Evolutionary conservation across 2,329 filamentous ascomycete genomes (phyloP).

Genomic region (Lecanosticta acicola): DNA sequence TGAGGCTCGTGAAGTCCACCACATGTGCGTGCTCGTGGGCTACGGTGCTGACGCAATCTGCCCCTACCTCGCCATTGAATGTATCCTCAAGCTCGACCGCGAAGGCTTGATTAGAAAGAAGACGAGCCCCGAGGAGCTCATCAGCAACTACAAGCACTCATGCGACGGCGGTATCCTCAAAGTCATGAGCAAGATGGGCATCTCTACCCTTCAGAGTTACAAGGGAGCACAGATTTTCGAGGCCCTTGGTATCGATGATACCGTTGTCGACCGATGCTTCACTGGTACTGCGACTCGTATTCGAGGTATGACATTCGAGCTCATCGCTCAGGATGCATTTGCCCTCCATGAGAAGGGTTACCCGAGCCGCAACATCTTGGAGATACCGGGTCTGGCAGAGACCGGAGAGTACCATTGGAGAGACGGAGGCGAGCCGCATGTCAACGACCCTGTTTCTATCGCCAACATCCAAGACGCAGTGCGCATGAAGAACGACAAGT

Average conservation of each 20-base stretch:
- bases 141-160: constrained; percentile 95
- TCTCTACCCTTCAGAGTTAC: constrained; percentile 91
- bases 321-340: constrained; percentile 90
- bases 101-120: constrained; percentile 91
- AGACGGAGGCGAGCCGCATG: constrained; percentile 88
- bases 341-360: constrained; percentile 92
- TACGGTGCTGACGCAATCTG: constrained; percentile 94
- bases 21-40: constrained; percentile 96
- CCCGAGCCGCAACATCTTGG: constrained; percentile 70
- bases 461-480: constrained; percentile 97
- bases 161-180: constrained; percentile 95
- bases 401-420: constrained; percentile 98
- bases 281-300: constrained; percentile 90
- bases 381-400: constrained; percentile 75
- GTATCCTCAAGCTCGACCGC: constrained; percentile 91
- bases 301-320: constrained; percentile 86
- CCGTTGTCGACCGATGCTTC: constrained; percentile 90
- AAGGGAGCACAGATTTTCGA: constrained; percentile 98
- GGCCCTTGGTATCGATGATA: constrained; percentile 85
- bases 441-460: constrained; percentile 92
- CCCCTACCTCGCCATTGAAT: constrained; percentile 93
- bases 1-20: constrained; percentile 93
- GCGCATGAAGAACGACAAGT: constrained; percentile 95
- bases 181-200: constrained; percentile 99
- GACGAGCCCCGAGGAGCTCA: constrained; percentile 71